These are phyloP conservation scores for Pseudogymnoascus sp. DNA, from an alignment of 2,329 filamentous ascomycete genomes.

Conservation along the genomic window DNA sequence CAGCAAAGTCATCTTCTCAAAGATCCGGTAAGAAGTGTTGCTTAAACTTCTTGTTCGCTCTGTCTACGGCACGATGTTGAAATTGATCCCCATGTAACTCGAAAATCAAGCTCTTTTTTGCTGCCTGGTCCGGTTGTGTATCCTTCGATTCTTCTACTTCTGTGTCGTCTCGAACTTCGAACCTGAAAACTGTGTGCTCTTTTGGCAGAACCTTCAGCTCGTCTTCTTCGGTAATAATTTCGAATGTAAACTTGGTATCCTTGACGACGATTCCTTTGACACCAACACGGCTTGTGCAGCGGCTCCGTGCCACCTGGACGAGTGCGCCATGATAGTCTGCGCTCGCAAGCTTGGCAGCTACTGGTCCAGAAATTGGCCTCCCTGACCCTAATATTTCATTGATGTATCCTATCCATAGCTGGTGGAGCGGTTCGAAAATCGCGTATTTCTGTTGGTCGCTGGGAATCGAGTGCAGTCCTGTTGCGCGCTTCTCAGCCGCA, in stretches of 20 bases:
- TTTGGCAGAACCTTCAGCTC: constrained; percentile 77
- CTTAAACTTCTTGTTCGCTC: constrained; percentile 89
- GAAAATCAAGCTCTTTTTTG: constrained; percentile 54
- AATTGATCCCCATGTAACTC: constrained; percentile 87
- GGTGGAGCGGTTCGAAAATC: constrained; percentile 69
- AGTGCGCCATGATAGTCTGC: constrained; percentile 88
- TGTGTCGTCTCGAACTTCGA: constrained; percentile 46
- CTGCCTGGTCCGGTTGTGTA: constrained; percentile 18
- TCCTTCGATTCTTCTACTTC: constrained; percentile 18
- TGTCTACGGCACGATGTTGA: constrained; percentile 70
- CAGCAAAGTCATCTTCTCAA: constrained; percentile 36
- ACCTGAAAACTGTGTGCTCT: constrained; percentile 76
- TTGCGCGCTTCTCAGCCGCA: constrained; percentile 65
- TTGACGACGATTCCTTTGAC: constrained; percentile 79
- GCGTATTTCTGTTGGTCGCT: constrained; percentile 61
- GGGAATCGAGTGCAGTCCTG: constrained; percentile 69
- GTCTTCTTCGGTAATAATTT: constrained; percentile 68
- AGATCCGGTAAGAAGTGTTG: constrained; percentile 69
- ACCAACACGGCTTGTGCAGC: constrained; percentile 75
- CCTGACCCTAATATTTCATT: constrained; percentile 64
- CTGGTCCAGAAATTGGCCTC: constrained; percentile 26
- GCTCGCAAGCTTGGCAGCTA: constrained; percentile 69
- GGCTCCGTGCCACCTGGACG: constrained; percentile 73
- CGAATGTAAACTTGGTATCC: constrained; percentile 80
- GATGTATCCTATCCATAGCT: constrained; percentile 79